Percentiles rank a stretch among this genome's conserved stretches.
These are phyloP conservation scores for Suillus variegatus DNA, from an alignment of 768 basidiomycete species.

Conservation along the genomic window DNA sequence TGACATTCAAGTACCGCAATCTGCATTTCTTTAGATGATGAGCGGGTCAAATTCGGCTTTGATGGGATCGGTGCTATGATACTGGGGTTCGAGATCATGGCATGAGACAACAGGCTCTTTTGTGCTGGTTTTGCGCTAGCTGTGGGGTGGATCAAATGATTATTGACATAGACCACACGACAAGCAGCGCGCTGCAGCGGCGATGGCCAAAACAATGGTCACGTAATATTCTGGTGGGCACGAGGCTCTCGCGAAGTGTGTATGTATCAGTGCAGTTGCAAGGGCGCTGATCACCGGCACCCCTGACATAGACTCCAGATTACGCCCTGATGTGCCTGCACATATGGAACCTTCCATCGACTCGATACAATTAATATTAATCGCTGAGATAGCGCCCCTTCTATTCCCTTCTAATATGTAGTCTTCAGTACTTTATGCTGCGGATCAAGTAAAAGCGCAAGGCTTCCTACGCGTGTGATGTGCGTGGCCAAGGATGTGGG, in stretches of 20 bases:
- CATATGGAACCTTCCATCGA: neutral
- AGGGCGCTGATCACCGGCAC: neutral
- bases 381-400: constrained; percentile 1
- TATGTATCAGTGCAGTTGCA: neutral
- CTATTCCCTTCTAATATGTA: neutral
- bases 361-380: neutral
- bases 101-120: neutral
- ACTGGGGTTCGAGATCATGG: neutral
- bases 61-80: neutral
- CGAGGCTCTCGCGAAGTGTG: neutral
- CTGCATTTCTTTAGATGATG: neutral
- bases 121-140: neutral
- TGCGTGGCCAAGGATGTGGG: neutral
- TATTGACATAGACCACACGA: neutral
- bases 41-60: neutral
- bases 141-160: neutral
- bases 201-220: neutral
- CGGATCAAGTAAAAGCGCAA: neutral
- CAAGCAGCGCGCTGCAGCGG: neutral
- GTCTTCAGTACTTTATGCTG: neutral
- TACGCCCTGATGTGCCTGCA: neutral
- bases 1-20: neutral
- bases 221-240: neutral
- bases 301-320: neutral
- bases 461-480: neutral